Evolutionary conservation across 352 stramenopile genomes (phyloP).

Genomic region (Pythium folliculosum): DNA sequence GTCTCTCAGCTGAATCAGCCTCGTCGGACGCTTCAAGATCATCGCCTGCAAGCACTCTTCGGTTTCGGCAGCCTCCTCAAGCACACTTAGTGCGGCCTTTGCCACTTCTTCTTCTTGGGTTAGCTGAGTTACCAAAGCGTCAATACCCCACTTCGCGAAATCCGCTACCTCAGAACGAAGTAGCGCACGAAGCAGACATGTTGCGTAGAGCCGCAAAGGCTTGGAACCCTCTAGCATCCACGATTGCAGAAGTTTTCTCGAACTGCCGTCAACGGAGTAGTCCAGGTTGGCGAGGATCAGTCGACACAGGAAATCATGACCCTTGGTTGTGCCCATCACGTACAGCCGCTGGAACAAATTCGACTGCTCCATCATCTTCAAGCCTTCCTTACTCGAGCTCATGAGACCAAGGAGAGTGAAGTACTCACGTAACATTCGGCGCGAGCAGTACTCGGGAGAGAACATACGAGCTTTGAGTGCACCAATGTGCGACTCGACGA

Average conservation of each 20-base stretch:
- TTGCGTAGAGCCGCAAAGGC: constrained; percentile 81
- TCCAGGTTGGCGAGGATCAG: constrained; percentile 88
- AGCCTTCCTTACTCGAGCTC: constrained; percentile 87
- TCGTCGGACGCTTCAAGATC: constrained; percentile 77
- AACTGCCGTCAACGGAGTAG: constrained; percentile 87
- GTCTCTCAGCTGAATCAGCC: constrained; percentile 79
- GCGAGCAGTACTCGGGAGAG: constrained; percentile 82
- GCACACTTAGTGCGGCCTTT: constrained; percentile 82
- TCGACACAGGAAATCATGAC: constrained; percentile 87
- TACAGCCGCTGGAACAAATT: constrained; percentile 89
- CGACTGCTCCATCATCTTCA: constrained; percentile 91
- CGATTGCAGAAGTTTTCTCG: constrained; percentile 82
- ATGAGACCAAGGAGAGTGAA: constrained; percentile 88
- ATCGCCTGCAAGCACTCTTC: constrained; percentile 82
- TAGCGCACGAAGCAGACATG: constrained; percentile 78
- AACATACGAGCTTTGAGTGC: constrained; percentile 89
- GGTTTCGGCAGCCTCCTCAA: constrained; percentile 86
- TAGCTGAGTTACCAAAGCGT: constrained; percentile 82
- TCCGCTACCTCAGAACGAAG: constrained; percentile 84
- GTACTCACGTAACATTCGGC: constrained; percentile 88
- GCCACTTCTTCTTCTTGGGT: constrained; percentile 86
- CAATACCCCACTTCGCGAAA: constrained; percentile 89
- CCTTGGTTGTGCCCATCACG: constrained; percentile 86
- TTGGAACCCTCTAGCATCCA: constrained; percentile 89
- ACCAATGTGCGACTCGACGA: constrained; percentile 88